Conservation (phyloP, 495 filamentous ascomycete species). For the Hypoxylon lenormandii region DNA sequence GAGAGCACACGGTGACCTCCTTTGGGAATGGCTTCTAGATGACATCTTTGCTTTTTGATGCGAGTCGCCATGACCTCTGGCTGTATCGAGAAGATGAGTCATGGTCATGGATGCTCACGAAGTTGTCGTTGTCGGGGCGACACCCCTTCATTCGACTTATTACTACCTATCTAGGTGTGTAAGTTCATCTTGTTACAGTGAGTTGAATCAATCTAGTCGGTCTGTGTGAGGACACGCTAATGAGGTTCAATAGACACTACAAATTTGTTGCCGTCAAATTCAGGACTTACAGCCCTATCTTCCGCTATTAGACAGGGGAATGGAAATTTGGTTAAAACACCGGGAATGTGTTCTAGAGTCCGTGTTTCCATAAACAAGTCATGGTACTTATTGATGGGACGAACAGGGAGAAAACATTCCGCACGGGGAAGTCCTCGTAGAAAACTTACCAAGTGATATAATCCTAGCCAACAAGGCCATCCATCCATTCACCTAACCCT, state of each 20-base stretch:
- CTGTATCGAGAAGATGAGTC: conserved; percentile 14
- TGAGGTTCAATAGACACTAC: conserved; percentile 24
- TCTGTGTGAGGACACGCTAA: conserved; percentile 22
- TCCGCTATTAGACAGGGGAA: conserved; percentile 11
- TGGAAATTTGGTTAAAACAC: neutral
- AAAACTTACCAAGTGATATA: conserved; percentile 7
- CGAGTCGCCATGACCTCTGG: conserved; percentile 19
- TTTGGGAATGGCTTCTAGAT: conserved; percentile 2
- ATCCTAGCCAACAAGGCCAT: conserved; percentile 9
- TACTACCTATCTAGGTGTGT: too few species aligned
- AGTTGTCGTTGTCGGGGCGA: conserved; percentile 33
- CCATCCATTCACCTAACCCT: conserved; percentile 17
- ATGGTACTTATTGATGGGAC: neutral
- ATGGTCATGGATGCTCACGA: conserved; percentile 21
- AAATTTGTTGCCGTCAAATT: conserved; percentile 20
- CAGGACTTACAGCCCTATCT: conserved; percentile 23
- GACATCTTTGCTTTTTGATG: neutral
- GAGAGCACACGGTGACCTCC: neutral
- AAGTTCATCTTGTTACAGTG: conserved; percentile 17
- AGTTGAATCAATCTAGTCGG: conserved; percentile 24
- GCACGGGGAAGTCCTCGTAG: neutral
- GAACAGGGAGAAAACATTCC: neutral
- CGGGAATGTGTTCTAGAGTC: neutral
- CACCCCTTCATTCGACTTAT: conserved; percentile 3
- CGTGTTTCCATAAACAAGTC: neutral